A percentile compares a stretch with the other conserved stretches of the same genome.
These are phyloP conservation scores for Arachis monticola DNA, from an alignment of 331 rosid genomes.

Conservation along the genomic window DNA sequence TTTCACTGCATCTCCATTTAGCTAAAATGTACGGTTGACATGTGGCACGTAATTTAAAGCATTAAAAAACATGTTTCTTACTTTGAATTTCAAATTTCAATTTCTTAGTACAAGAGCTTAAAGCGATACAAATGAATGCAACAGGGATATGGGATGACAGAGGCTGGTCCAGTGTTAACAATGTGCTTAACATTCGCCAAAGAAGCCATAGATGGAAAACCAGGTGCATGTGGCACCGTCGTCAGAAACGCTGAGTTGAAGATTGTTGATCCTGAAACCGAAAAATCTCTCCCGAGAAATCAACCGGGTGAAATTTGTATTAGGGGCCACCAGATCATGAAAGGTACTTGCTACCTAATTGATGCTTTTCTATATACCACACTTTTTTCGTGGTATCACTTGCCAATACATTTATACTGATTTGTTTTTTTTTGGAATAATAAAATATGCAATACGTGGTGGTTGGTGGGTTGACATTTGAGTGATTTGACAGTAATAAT, in stretches of 20 bases:
- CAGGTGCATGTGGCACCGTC: constrained; percentile 69
- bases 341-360: constrained; percentile 42
- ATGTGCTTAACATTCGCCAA: constrained; percentile 69
- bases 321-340: constrained; percentile 71
- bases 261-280: constrained; percentile 65
- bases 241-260: constrained; percentile 66
- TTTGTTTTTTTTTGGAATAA: too few species aligned
- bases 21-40: too few species aligned
- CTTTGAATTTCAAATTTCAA: too few species aligned
- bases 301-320: constrained; percentile 71
- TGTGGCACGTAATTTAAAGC: not conserved
- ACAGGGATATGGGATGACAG: constrained; percentile 80
- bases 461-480: too few species aligned
- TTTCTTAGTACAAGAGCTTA: too few species aligned
- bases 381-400: too few species aligned
- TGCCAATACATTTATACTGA: too few species aligned
- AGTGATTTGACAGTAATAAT: too few species aligned
- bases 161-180: constrained; percentile 68
- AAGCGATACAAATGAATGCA: too few species aligned
- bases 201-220: constrained; percentile 49
- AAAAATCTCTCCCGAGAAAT: constrained; percentile 51
- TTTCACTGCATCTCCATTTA: too few species aligned
- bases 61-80: too few species aligned
- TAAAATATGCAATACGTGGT: not conserved
- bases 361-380: too few species aligned